Percentiles rank a stretch among this genome's conserved stretches.
phyloP scores from a whole-genome alignment of 1,284 basidiomycete species.

The Ganoderma meredithae region DNA sequence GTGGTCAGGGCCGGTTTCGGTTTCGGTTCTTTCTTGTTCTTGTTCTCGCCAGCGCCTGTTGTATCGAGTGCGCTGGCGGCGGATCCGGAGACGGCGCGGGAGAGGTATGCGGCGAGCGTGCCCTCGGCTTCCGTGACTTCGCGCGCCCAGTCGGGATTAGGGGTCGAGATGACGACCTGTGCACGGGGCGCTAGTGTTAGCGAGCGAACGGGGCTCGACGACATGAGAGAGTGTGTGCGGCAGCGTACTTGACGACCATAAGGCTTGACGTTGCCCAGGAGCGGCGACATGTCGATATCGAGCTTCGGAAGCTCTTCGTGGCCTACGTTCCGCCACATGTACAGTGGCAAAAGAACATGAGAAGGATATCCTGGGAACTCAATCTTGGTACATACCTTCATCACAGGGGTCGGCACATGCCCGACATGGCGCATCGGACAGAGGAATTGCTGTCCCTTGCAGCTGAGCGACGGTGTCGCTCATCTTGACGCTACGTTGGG shows the following conservation, averaged over 20 bases:
- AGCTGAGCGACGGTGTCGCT: conserved; percentile 37
- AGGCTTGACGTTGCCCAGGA: conserved; percentile 86
- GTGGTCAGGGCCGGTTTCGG: conserved; percentile 32
- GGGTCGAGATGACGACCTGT: conserved; percentile 87
- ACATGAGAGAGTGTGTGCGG: not conserved
- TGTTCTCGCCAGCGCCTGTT: not conserved
- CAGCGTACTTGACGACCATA: conserved; percentile 76
- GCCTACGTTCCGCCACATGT: conserved; percentile 47
- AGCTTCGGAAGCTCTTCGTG: conserved; percentile 81
- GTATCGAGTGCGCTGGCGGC: not conserved
- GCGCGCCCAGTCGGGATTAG: conserved; percentile 85
- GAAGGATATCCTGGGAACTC: conserved; percentile 1
- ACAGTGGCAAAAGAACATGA: not conserved
- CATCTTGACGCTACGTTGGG: not conserved
- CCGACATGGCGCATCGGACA: conserved; percentile 75
- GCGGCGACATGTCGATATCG: conserved; percentile 78
- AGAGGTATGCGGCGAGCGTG: conserved; percentile 73
- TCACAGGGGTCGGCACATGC: conserved; percentile 83
- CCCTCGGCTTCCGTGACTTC: conserved; percentile 75
- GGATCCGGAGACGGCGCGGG: conserved; percentile 19
- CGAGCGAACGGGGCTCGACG: too few species aligned
- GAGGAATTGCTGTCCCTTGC: conserved; percentile 65
- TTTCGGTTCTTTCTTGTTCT: not conserved
- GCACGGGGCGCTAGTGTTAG: not conserved
- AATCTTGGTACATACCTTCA: conserved; percentile 51